Base-by-base conservation (phyloP, 768 basidiomycete genomes). In the Lactarius trivialis region DNA sequence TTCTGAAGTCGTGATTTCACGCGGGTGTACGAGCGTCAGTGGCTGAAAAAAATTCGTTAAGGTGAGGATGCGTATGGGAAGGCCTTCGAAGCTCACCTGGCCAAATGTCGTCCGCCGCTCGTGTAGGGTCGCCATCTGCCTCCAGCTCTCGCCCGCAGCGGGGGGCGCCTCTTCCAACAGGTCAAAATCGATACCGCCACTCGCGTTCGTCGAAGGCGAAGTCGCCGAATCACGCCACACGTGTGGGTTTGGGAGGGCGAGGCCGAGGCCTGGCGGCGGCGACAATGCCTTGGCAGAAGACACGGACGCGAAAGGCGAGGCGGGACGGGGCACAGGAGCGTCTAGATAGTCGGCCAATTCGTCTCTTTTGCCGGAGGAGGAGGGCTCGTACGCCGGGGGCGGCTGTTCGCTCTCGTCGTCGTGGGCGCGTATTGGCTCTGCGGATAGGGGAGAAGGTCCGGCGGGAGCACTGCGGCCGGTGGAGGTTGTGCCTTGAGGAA, bases 141-240 rank as follows among this genome's bases (percentile, higher is more conserved):
- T 76, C 89, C 89, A 90, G 5, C 80, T 75, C 58, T 80, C 81
- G 21, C 78, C 78, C 28, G 88, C 83, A 59, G 70, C 70, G 3
- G 89, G 88, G 8, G 89, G 88, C 26, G 78, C 84, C 36, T 88
- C 85, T 63, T 91, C 89, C 17, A 88, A 73, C 6, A 88, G 69
- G 68, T 89, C 86, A 21, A 84, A 79, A 3, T 78, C 73, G 58
- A 84, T 69, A 6, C 61, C 68, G 3, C 66, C 66, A 43, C 66
- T 66, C n/a, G 53, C 50, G 7, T 67, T 68, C 30, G 11, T 68
- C 30, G 11, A 51, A 43, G 51, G 60, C 17, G 50, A 39, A 28
- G 28, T 24, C 11, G 32, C 71, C 65, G 72, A 78, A 54, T 73
- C 73, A 34, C 73, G 73, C 76, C 73, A 77, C 19, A 67, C 67